phyloP scores from a whole-genome alignment of 768 basidiomycete species.

The Pleurotus tuoliensis region DNA sequence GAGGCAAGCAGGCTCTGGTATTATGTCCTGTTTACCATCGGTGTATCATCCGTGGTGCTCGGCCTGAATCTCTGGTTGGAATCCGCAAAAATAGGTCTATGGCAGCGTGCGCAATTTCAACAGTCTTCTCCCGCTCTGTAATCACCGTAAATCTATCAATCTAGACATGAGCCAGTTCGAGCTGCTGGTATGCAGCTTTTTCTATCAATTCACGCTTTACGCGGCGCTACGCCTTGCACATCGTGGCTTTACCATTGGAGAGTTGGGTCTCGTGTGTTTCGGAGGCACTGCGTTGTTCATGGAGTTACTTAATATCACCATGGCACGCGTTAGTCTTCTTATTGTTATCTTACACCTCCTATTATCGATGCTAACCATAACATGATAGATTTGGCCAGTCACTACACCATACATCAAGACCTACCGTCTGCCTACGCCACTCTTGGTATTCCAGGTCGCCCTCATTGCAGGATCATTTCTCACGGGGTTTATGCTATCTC shows the following conservation, averaged over 20 bases:
- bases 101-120: slow-evolving; percentile 57
- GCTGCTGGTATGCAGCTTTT: slow-evolving; percentile 63
- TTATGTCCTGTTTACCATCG: slow-evolving; percentile 62
- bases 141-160: slow-evolving; percentile 7
- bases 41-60: slow-evolving; percentile 45
- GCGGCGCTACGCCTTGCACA: slow-evolving; percentile 86
- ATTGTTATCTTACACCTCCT: background rate
- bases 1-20: slow-evolving; percentile 60
- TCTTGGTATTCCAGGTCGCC: slow-evolving; percentile 88
- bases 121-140: background rate
- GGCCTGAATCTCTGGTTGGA: slow-evolving; percentile 45
- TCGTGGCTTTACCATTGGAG: slow-evolving; percentile 93
- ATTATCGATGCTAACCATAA: background rate
- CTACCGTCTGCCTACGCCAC: slow-evolving; percentile 87
- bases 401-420: slow-evolving; percentile 86
- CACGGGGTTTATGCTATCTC: slow-evolving; percentile 92
- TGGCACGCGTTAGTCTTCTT: slow-evolving; percentile 58
- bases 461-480: slow-evolving; percentile 89
- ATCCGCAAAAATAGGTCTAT: slow-evolving; percentile 44
- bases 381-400: slow-evolving; percentile 66
- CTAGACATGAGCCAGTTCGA: slow-evolving; percentile 80
- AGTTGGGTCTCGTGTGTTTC: slow-evolving; percentile 84
- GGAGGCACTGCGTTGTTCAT: slow-evolving; percentile 84
- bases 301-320: slow-evolving; percentile 83
- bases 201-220: slow-evolving; percentile 92